Base-by-base conservation (phyloP, 164 flowering plant genomes). In the Annona cherimola region DNA sequence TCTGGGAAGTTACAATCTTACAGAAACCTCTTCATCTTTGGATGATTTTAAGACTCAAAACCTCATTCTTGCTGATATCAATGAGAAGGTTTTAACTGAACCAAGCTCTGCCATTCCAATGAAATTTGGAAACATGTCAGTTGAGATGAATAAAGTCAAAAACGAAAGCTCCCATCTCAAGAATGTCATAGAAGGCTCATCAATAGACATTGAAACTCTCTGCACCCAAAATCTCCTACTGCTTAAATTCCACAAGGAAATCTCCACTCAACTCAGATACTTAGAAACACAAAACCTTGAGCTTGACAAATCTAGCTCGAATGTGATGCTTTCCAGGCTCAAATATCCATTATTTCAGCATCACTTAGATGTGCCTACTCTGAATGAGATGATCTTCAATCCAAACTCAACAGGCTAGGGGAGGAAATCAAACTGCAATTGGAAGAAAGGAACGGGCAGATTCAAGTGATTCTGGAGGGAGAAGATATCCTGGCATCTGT, bases 381-480 rank as follows among this genome's bases (percentile, higher is more conserved):
- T 8, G 85, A 85, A 60, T 67, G 81, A 54, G 82, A 82, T 62
- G 46, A 46, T 68, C 75, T 83, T 20, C 68, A 67, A 8, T 46
- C 20, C 1, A 74, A 78, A 71, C 35, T 83, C 57, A 5, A 11
- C 2, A 71, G 69, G 43, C 3, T 80, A 5, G 78, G 81, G 64
- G 64, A 55, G 1, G 67, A 68, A 14, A 59, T 66, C 2, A 72
- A 46, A 78, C 77, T 16, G 1, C 79, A 76, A 64, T 42, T 63
- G 1, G 84, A 80, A 71, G 76, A 75, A 5, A 80, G 45, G 59
- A 77, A 65, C 2, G 69, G 61, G 67, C 75, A 65, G 61, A 43
- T 61, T 45, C 44, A 43, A 46, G 75, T 76, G 45, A 61, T 82
- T 9, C 41, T 45, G 4, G 44, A 65, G 66, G 69, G 66, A 41